Evolutionary conservation across 2,329 filamentous ascomycete species (phyloP).

Genomic region (Plectosphaerella sp.): DNA sequence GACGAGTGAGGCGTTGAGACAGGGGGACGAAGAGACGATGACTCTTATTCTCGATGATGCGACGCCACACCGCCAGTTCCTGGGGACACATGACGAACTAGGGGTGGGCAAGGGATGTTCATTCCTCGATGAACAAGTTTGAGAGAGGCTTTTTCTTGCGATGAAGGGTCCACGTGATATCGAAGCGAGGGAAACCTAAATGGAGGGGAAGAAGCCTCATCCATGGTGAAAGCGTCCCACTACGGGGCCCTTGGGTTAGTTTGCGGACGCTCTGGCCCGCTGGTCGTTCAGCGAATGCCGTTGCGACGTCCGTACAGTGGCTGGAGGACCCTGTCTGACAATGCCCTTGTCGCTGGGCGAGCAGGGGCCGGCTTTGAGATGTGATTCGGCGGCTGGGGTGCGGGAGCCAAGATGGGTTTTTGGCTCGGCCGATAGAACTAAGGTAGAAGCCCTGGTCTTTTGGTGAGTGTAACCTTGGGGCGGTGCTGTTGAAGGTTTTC

Average conservation of each 20-base stretch:
- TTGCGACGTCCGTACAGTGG: slow-evolving; percentile 2
- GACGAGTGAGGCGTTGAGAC: too few relatives aligned
- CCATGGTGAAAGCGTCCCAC: not conserved
- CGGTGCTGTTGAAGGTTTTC: too few relatives aligned
- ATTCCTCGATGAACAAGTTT: too few relatives aligned
- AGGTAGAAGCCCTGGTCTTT: not conserved
- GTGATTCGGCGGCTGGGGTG: not conserved
- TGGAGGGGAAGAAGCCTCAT: not conserved
- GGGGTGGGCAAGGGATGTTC: too few relatives aligned
- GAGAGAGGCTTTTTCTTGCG: too few relatives aligned
- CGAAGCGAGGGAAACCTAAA: not conserved
- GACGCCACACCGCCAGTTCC: not conserved
- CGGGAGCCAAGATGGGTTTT: not conserved
- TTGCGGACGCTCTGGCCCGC: not conserved
- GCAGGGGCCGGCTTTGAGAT: not conserved
- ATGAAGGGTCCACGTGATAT: not conserved
- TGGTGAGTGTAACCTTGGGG: too few relatives aligned
- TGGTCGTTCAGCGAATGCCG: slow-evolving; percentile 2
- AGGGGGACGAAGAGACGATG: too few relatives aligned
- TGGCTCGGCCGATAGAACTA: not conserved
- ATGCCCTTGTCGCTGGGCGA: not conserved
- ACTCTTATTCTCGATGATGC: not conserved
- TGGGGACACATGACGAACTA: too few relatives aligned
- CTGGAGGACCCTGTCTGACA: slow-evolving; percentile 3
- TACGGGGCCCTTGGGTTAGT: not conserved